A percentile compares a stretch with the other conserved stretches of the same genome.
Evolutionary conservation across 1,139 yeast genomes (phyloP).

Genomic region (Yamadazyma mexicana): DNA sequence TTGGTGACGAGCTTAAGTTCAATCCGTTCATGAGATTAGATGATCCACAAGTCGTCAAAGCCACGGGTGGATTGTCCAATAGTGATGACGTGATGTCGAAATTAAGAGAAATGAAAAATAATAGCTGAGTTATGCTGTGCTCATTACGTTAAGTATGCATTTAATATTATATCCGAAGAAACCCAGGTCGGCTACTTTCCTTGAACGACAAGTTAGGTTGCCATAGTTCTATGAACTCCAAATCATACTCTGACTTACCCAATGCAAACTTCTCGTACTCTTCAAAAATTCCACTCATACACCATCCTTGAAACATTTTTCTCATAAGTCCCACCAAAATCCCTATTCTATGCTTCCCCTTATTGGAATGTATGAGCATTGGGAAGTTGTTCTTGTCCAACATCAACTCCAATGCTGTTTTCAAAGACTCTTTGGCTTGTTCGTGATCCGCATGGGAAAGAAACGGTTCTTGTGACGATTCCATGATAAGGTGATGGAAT

Average conservation of each 20-base stretch:
- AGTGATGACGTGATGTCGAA: conserved; percentile 60
- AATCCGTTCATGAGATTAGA: conserved; percentile 86
- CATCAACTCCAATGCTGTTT: conserved; percentile 61
- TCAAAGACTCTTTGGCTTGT: conserved; percentile 49
- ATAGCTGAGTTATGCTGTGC: background rate
- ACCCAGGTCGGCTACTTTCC: conserved; percentile 35
- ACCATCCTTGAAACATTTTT: conserved; percentile 87
- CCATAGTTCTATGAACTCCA: conserved; percentile 60
- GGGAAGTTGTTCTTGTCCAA: conserved; percentile 79
- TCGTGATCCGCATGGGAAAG: conserved; percentile 47
- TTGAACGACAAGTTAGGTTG: conserved; percentile 44
- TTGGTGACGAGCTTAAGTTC: conserved; percentile 75
- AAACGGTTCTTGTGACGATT: conserved; percentile 75
- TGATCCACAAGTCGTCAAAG: conserved; percentile 55
- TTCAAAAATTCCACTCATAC: conserved; percentile 87
- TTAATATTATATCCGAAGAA: conserved; percentile 26
- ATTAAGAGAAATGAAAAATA: conserved; percentile 70
- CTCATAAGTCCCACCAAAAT: conserved; percentile 87
- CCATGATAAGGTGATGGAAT: conserved; percentile 64
- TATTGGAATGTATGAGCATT: conserved; percentile 83
- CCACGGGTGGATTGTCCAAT: conserved; percentile 34
- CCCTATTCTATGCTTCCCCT: conserved; percentile 94
- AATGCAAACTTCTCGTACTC: conserved; percentile 92
- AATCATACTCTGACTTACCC: conserved; percentile 89
- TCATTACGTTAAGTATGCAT: background rate